Percentiles rank a stretch among this genome's conserved stretches.
Evolutionary conservation across 2,329 filamentous ascomycete genomes (phyloP).

Genomic region (Pyricularia sp.): DNA sequence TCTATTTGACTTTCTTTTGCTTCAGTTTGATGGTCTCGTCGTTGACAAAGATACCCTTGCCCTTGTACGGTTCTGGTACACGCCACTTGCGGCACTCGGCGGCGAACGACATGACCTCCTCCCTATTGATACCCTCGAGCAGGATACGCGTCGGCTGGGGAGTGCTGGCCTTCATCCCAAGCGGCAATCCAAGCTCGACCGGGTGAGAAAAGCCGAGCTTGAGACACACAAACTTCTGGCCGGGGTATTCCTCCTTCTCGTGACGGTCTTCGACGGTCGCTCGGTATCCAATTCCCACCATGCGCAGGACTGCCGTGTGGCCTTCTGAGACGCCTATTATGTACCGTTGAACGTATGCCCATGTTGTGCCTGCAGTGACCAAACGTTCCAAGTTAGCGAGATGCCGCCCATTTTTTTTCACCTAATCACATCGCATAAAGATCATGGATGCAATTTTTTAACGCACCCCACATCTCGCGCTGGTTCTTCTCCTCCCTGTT

Average conservation of each 20-base stretch:
- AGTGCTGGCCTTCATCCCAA: slow-evolving; percentile 72
- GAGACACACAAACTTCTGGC: slow-evolving; percentile 78
- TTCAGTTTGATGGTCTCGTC: slow-evolving; percentile 97
- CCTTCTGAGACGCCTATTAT: slow-evolving; percentile 93
- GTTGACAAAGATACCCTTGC: slow-evolving; percentile 97
- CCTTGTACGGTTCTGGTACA: slow-evolving; percentile 93
- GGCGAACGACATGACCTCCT: slow-evolving; percentile 81
- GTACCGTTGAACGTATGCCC: slow-evolving; percentile 80
- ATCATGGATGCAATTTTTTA: no score
- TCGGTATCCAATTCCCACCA: slow-evolving; percentile 92
- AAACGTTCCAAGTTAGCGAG: neutral
- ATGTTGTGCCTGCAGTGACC: slow-evolving; percentile 57
- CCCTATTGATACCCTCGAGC: slow-evolving; percentile 75
- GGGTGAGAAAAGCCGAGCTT: slow-evolving; percentile 97
- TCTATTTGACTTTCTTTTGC: slow-evolving; percentile 90
- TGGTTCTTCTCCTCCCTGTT: slow-evolving; percentile 60
- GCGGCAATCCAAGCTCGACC: slow-evolving; percentile 74
- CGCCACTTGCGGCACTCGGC: slow-evolving; percentile 82
- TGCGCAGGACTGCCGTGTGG: slow-evolving; percentile 80
- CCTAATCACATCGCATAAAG: neutral
- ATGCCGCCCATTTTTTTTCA: neutral
- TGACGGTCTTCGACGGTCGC: slow-evolving; percentile 71
- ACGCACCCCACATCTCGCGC: slow-evolving; percentile 86
- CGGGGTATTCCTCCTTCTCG: slow-evolving; percentile 59
- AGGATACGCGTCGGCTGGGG: slow-evolving; percentile 86